Evolutionary conservation across 148 eudicot species (phyloP).

Genomic region (Camellia lanceoleosa): DNA sequence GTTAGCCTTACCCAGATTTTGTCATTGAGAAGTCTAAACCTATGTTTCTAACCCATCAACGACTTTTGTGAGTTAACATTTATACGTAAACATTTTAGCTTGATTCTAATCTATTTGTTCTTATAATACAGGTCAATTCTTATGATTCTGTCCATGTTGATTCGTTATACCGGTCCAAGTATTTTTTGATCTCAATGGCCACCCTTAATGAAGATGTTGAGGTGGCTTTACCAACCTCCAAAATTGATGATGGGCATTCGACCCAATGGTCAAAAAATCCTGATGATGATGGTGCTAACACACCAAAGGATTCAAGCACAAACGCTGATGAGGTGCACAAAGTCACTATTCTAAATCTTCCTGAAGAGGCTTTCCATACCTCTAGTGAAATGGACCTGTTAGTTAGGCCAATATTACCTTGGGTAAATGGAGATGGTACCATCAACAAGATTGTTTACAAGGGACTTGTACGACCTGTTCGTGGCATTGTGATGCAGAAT

Average conservation of each 20-base stretch:
- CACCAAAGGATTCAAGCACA: conserved; percentile 18
- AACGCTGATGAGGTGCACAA: conserved; percentile 47
- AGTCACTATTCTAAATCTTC: conserved; percentile 67
- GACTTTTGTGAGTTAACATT: neutral
- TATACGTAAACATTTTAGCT: neutral
- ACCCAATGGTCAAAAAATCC: conserved; percentile 23
- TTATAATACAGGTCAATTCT: conserved; percentile 65
- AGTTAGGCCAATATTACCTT: conserved; percentile 70
- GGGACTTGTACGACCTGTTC: conserved; percentile 79
- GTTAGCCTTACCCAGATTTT: neutral
- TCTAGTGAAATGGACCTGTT: conserved; percentile 25
- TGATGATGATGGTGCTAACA: conserved; percentile 18
- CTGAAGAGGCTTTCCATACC: conserved; percentile 46
- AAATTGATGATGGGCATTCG: conserved; percentile 20
- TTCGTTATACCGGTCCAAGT: conserved; percentile 74
- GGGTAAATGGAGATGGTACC: conserved; percentile 95
- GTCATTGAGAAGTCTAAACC: conserved; percentile 12
- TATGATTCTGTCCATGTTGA: conserved; percentile 72
- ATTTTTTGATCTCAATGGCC: conserved; percentile 64
- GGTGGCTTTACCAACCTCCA: conserved; percentile 20
- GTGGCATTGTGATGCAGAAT: conserved; percentile 81
- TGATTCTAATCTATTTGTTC: conserved; percentile 6
- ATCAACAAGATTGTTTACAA: conserved; percentile 61
- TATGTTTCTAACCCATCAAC: neutral
- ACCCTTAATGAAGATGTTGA: conserved; percentile 35